Evolutionary conservation across 306 rosid genomes (phyloP).

Genomic region (Astragalus membranaceus): DNA sequence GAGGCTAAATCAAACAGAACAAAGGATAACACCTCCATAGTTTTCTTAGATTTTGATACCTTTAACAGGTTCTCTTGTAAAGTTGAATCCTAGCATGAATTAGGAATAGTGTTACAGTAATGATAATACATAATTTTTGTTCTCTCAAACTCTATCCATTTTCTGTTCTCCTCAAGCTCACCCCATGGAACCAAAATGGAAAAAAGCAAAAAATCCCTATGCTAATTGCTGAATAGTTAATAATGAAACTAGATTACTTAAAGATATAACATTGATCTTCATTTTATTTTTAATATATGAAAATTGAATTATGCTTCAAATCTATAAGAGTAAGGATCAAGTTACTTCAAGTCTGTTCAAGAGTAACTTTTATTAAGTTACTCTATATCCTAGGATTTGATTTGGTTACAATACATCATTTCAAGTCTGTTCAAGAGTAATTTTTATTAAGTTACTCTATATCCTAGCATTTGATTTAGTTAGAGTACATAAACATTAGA

Average conservation of each 20-base stretch:
- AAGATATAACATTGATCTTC: background rate
- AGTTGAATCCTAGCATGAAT: constrained; percentile 58
- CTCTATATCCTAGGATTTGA: no score
- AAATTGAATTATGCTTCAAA: background rate
- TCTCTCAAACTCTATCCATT: background rate
- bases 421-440: no score
- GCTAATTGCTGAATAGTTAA: background rate
- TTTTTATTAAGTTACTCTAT: no score
- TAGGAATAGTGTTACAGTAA: constrained; percentile 36
- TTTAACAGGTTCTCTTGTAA: constrained; percentile 56
- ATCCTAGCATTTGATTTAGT: no score
- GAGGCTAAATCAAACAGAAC: constrained; percentile 94
- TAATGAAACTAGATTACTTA: background rate
- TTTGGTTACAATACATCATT: no score
- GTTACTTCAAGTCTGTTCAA: no score
- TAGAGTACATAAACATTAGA: no score
- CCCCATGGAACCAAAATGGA: background rate
- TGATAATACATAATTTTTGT: constrained; percentile 19
- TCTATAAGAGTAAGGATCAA: no score
- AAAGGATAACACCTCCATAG: constrained; percentile 89
- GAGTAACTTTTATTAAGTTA: no score
- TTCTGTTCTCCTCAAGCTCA: constrained; percentile 15
- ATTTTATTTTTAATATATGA: background rate
- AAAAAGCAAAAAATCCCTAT: background rate
- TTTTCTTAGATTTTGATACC: constrained; percentile 85